Percentiles rank a stretch among this genome's conserved stretches.
phyloP scores from a whole-genome alignment of 495 filamentous ascomycete species.

The Clavariopsis aquatica region DNA sequence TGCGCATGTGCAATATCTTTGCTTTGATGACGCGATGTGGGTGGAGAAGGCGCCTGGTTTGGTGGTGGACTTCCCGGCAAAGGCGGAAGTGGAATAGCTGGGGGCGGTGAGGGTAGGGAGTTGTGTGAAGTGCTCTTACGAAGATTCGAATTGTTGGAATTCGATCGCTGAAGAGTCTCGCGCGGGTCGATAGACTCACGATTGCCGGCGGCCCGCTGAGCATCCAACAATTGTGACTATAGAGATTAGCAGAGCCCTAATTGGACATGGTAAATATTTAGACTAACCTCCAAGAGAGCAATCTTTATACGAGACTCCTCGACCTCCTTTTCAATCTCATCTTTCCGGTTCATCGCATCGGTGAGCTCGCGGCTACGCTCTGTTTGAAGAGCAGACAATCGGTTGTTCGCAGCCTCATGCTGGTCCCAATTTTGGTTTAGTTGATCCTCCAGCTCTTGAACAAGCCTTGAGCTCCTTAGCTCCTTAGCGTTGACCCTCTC shows the following conservation, averaged over 20 bases:
- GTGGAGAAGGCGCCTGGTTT: slow-evolving; percentile 47
- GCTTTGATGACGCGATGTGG: slow-evolving; percentile 66
- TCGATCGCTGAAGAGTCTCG: slow-evolving; percentile 65
- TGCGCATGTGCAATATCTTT: slow-evolving; percentile 76
- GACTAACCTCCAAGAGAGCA: slow-evolving; percentile 64
- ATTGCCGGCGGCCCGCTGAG: slow-evolving; percentile 44
- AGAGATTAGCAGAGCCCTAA: slow-evolving; percentile 10
- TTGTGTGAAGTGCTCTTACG: slow-evolving; percentile 82
- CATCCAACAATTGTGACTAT: slow-evolving; percentile 60
- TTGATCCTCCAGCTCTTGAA: slow-evolving; percentile 96
- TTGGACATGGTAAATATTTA: slow-evolving; percentile 31
- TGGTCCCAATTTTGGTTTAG: slow-evolving; percentile 93
- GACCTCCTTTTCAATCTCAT: slow-evolving; percentile 56
- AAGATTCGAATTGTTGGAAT: slow-evolving; percentile 74
- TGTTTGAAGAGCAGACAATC: slow-evolving; percentile 68
- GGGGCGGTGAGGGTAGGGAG: slow-evolving; percentile 86
- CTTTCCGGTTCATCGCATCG: slow-evolving; percentile 56
- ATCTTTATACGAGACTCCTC: slow-evolving; percentile 65
- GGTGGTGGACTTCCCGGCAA: slow-evolving; percentile 61
- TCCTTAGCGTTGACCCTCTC: slow-evolving; percentile 62
- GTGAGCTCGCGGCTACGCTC: slow-evolving; percentile 65
- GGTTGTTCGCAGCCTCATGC: slow-evolving; percentile 75
- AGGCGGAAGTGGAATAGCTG: slow-evolving; percentile 90
- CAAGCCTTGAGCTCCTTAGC: slow-evolving; percentile 82
- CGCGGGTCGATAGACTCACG: slow-evolving; percentile 47